Conservation (phyloP, 1,139 yeast species). For the Yamadazyma triangularis region DNA sequence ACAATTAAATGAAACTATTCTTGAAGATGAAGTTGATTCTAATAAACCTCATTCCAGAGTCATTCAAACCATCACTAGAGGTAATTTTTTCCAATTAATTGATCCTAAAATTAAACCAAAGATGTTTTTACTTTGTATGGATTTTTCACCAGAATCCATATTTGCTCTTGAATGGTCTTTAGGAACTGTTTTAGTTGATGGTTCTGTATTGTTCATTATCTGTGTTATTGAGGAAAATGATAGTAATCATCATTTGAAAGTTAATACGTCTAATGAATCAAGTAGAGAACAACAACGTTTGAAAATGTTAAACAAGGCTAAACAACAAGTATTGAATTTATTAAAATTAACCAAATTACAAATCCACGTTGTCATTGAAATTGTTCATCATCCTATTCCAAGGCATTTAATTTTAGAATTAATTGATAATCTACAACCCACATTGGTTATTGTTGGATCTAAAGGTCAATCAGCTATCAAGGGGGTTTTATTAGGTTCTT, state of each 20-base stretch:
- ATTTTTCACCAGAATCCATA: constrained; percentile 77
- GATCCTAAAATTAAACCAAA: constrained; percentile 53
- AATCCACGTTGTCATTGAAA: constrained; percentile 71
- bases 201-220: constrained; percentile 75
- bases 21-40: constrained; percentile 61
- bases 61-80: constrained; percentile 67
- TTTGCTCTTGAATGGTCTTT: constrained; percentile 89
- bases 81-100: constrained; percentile 56
- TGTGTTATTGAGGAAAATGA: constrained; percentile 74
- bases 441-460: constrained; percentile 78
- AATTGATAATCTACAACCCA: constrained; percentile 78
- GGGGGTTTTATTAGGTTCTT: constrained; percentile 72
- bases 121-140: constrained; percentile 73
- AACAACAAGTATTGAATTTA: constrained; percentile 54
- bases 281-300: constrained; percentile 49
- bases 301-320: constrained; percentile 58
- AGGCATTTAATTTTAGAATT: constrained; percentile 79
- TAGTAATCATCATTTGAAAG: constrained; percentile 40
- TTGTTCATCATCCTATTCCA: constrained; percentile 82
- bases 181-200: constrained; percentile 82
- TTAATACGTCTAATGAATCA: constrained; percentile 36
- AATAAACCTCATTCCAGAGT: constrained; percentile 51
- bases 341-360: constrained; percentile 69
- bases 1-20: constrained; percentile 52
- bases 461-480: constrained; percentile 72